Evolutionary conservation across 139 green algal genomes (phyloP).

Genomic region (Chlorella sp.): DNA sequence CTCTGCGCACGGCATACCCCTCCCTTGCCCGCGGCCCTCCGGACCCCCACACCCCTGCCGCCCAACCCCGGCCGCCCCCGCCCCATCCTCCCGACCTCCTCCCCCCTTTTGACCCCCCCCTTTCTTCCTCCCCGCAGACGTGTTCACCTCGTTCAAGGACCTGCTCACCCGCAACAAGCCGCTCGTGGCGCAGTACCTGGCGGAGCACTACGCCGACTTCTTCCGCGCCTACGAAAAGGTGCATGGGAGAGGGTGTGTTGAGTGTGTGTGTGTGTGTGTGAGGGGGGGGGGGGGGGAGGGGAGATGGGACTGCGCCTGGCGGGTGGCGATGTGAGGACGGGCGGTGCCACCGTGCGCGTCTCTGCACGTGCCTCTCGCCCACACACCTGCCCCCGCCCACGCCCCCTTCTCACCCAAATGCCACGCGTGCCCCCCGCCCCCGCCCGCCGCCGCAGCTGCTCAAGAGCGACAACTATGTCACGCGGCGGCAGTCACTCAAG

Average conservation of each 20-base stretch:
- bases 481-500: slow-evolving; percentile 88
- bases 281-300: no score
- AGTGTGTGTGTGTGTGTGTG: no score
- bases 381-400: no score
- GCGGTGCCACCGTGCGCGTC: no score
- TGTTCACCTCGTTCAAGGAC: slow-evolving; percentile 92
- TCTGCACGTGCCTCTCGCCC: no score
- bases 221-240: slow-evolving; percentile 74
- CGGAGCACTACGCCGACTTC: slow-evolving; percentile 67
- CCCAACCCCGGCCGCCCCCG: background rate
- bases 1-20: no score
- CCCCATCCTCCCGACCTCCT: background rate
- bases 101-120: background rate
- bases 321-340: no score
- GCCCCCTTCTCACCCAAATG: no score
- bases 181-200: slow-evolving; percentile 73
- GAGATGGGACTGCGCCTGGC: no score
- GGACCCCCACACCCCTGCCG: background rate
- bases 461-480: slow-evolving; percentile 90
- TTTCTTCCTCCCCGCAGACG: slow-evolving; percentile 51
- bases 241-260: no score
- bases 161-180: slow-evolving; percentile 86
- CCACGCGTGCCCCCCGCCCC: no score
- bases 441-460: slow-evolving; percentile 78
- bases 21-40: no score